A percentile compares a stretch with the other conserved stretches of the same genome.
Conservation (phyloP, 2,329 filamentous ascomycete genomes). For the Emmonsiellopsis sp. region DNA sequence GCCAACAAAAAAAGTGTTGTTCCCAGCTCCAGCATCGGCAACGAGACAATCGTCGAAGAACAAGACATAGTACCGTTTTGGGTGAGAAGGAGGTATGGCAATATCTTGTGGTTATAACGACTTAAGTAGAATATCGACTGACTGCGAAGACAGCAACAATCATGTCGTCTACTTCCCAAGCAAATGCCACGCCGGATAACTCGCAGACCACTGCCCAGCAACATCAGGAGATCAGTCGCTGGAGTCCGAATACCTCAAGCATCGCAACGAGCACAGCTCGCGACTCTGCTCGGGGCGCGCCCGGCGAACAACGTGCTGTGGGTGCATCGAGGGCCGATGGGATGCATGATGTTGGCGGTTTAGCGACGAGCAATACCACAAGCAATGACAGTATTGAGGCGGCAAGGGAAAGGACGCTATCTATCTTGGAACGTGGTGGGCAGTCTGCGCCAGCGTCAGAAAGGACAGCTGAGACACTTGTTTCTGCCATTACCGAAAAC, state of each 20-base stretch:
- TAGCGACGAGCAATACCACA: background rate
- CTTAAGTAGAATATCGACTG: too few species aligned
- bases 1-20: too few species aligned
- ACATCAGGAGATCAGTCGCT: slow-evolving; percentile 3
- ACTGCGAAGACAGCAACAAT: too few species aligned
- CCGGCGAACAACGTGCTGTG: background rate
- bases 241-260: slow-evolving; percentile 6
- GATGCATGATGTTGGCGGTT: background rate
- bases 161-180: too few species aligned
- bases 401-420: background rate
- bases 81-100: too few species aligned
- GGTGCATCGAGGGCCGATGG: background rate
- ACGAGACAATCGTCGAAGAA: too few species aligned
- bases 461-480: background rate
- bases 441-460: background rate
- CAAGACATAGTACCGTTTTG: too few species aligned
- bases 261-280: slow-evolving; percentile 1
- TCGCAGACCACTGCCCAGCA: background rate
- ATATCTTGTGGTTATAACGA: too few species aligned
- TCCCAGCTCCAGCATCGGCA: too few species aligned
- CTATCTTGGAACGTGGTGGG: slow-evolving; percentile 2
- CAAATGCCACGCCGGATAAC: too few species aligned
- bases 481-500: background rate
- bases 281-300: background rate
- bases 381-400: background rate